These are phyloP conservation scores for Meredithiella fracta DNA, from an alignment of 2,329 filamentous ascomycete genomes.

Conservation along the genomic window DNA sequence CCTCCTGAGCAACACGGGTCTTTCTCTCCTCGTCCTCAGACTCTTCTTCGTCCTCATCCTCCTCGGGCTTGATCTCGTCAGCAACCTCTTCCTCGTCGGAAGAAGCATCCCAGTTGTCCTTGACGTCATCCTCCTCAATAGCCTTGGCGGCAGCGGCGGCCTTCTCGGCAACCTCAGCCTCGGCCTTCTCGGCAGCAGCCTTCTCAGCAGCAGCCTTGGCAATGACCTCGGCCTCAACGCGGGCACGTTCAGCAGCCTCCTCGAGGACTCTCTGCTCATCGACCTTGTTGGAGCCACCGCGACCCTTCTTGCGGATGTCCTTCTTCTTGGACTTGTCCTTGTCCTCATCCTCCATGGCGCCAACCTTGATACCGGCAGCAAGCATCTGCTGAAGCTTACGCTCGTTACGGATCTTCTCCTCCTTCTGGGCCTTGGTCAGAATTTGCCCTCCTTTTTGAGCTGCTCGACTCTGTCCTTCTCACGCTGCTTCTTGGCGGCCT, in stretches of 20 bases:
- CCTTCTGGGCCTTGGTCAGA: conserved; percentile 73
- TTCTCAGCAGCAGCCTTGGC: conserved; percentile 46
- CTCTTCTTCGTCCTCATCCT: conserved; percentile 41
- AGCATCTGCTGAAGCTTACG: conserved; percentile 74
- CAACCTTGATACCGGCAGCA: conserved; percentile 58
- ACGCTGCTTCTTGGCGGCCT: conserved; percentile 64
- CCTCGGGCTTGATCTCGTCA: conserved; percentile 20
- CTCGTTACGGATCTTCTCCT: conserved; percentile 65
- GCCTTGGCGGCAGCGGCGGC: conserved; percentile 37
- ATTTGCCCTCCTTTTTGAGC: conserved; percentile 76
- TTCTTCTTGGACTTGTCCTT: conserved; percentile 54
- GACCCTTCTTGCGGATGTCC: conserved; percentile 67
- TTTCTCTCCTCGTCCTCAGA: conserved; percentile 52
- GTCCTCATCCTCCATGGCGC: conserved; percentile 38
- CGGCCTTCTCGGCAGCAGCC: conserved; percentile 39
- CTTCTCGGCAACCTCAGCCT: conserved; percentile 37
- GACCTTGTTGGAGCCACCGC: conserved; percentile 25
- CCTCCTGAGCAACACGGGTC: conserved; percentile 56
- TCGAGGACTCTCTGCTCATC: conserved; percentile 64
- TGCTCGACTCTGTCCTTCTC: conserved; percentile 78
- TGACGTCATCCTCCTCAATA: conserved; percentile 63
- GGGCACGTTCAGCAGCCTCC: conserved; percentile 60
- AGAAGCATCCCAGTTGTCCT: conserved; percentile 90
- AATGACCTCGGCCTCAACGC: conserved; percentile 48
- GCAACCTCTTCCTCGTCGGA: conserved; percentile 52